These are phyloP conservation scores for Cladobotryum mycophilum DNA, from an alignment of 2,329 filamentous ascomycete species.

Conservation along the genomic window DNA sequence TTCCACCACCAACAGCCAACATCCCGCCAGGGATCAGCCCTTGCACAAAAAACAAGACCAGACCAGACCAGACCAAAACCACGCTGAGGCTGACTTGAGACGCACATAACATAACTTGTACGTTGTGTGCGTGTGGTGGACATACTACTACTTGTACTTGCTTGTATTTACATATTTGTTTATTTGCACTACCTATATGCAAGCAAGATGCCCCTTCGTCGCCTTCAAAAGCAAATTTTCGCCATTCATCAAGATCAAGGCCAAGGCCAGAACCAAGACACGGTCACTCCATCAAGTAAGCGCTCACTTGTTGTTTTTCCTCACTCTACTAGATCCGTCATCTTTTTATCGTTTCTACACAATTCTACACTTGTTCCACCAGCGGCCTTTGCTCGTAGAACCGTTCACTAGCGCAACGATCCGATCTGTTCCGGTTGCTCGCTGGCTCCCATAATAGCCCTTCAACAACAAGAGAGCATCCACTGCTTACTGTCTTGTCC, in stretches of 20 bases:
- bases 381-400: too few species aligned
- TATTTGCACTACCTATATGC: background rate
- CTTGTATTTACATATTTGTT: too few species aligned
- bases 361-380: too few species aligned
- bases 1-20: too few species aligned
- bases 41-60: background rate
- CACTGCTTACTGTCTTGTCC: background rate
- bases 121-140: too few species aligned
- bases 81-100: too few species aligned
- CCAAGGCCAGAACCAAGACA: slow-evolving; percentile 9
- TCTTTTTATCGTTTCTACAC: background rate
- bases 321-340: background rate
- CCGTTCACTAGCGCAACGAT: too few species aligned
- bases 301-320: background rate
- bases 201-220: slow-evolving; percentile 24
- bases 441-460: background rate
- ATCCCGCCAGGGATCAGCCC: background rate
- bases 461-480: background rate
- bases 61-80: background rate
- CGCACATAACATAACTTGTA: too few species aligned
- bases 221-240: slow-evolving; percentile 29
- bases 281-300: slow-evolving; percentile 3
- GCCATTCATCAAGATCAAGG: slow-evolving; percentile 28
- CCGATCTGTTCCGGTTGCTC: too few species aligned
- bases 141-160: too few species aligned